These are phyloP conservation scores for Gonium pectorale DNA, from an alignment of 139 green algal species.

Conservation along the genomic window DNA sequence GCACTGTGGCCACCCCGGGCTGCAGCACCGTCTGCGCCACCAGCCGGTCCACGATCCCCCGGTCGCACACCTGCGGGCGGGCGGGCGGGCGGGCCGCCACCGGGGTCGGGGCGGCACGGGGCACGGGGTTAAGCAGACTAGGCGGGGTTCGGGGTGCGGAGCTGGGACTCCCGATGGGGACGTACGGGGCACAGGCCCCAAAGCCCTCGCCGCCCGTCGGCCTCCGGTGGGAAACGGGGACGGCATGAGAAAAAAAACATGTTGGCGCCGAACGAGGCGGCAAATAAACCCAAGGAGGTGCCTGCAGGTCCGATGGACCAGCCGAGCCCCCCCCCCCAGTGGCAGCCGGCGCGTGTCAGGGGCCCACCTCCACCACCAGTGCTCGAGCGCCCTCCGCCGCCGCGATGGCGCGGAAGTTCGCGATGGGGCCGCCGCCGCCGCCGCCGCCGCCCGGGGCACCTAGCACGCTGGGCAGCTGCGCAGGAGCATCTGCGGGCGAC, in stretches of 20 bases:
- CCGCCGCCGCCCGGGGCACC: not conserved
- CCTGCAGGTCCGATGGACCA: too few relatives aligned
- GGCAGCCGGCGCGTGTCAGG: too few relatives aligned
- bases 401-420: slow-evolving; percentile 20
- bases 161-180: too few relatives aligned
- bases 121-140: not conserved
- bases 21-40: slow-evolving; percentile 49
- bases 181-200: too few relatives aligned
- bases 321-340: too few relatives aligned
- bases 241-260: too few relatives aligned
- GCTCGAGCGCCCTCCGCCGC: slow-evolving; percentile 12
- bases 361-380: slow-evolving; percentile 18
- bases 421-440: not conserved
- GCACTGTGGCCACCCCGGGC: slow-evolving; percentile 39
- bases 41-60: slow-evolving; percentile 39
- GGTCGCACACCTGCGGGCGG: slow-evolving; percentile 15
- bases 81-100: not conserved
- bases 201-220: too few relatives aligned
- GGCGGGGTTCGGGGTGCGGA: not conserved
- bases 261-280: too few relatives aligned
- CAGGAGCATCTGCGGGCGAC: not conserved
- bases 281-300: too few relatives aligned
- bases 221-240: too few relatives aligned
- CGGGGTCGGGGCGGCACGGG: not conserved
- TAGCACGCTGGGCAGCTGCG: not conserved